Conservation (phyloP, 495 filamentous ascomycete species). For the Neurospora pannonica region DNA sequence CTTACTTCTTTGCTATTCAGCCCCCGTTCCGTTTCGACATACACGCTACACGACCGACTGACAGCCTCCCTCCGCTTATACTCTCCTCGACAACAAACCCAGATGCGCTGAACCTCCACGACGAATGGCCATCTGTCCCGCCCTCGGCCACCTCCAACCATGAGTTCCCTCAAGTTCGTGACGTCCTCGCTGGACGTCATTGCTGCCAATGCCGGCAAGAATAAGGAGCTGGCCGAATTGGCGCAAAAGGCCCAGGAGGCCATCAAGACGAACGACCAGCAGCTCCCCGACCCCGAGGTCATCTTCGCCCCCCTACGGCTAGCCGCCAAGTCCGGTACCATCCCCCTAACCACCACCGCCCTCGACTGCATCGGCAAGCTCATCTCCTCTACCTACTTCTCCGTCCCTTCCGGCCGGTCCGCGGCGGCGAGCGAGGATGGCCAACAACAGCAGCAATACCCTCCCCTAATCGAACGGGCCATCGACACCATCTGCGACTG, state of each 20-base stretch:
- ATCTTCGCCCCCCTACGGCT: conserved; percentile 86
- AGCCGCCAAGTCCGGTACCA: conserved; percentile 74
- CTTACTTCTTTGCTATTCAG: neutral
- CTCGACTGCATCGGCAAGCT: conserved; percentile 98
- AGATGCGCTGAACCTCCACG: conserved; percentile 20
- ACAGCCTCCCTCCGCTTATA: neutral
- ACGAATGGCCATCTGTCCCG: conserved; percentile 32
- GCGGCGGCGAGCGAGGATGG: conserved; percentile 29
- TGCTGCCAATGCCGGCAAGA: conserved; percentile 71
- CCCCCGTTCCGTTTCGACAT: neutral
- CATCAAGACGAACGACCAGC: conserved; percentile 65
- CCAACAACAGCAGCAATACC: conserved; percentile 30
- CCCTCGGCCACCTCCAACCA: conserved; percentile 37
- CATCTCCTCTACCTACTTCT: conserved; percentile 97
- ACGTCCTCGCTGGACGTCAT: conserved; percentile 87
- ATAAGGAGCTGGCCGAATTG: conserved; percentile 69
- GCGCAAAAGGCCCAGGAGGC: conserved; percentile 71
- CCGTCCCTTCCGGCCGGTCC: conserved; percentile 48
- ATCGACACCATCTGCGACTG: conserved; percentile 99
- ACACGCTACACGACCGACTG: neutral
- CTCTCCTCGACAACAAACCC: neutral
- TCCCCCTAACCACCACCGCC: conserved; percentile 76
- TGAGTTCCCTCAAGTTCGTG: conserved; percentile 92
- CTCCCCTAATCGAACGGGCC: conserved; percentile 77
- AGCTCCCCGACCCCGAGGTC: conserved; percentile 71